These are phyloP conservation scores for Hypericum androsaemum DNA, from an alignment of 345 rosid genomes.

Conservation along the genomic window DNA sequence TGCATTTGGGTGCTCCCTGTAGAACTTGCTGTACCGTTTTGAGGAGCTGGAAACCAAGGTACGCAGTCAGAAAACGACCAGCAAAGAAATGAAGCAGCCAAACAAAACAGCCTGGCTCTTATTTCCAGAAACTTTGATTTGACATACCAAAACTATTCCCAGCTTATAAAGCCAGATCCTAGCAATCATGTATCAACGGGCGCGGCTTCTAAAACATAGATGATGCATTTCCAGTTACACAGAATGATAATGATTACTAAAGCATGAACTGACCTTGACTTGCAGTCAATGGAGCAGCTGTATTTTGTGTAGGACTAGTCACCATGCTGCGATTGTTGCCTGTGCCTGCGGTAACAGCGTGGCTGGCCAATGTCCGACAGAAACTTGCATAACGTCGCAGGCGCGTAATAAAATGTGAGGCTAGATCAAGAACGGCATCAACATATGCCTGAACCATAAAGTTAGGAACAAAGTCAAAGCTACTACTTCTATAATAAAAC, in stretches of 20 bases:
- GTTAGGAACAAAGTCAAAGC: conserved; percentile 13
- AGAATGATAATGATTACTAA: not conserved
- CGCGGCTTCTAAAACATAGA: too few relatives aligned
- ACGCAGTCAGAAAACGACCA: conserved; percentile 2
- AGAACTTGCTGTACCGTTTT: conserved; percentile 65
- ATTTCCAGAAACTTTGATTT: too few relatives aligned
- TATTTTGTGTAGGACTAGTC: conserved; percentile 78
- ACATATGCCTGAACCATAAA: conserved; percentile 73
- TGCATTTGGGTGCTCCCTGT: conserved; percentile 93
- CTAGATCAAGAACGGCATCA: conserved; percentile 96
- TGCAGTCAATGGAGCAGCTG: conserved; percentile 62
- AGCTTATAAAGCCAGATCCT: too few relatives aligned
- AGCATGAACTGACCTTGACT: conserved; percentile 59
- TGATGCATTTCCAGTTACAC: too few relatives aligned
- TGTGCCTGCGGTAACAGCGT: conserved; percentile 89
- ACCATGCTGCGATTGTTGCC: conserved; percentile 79
- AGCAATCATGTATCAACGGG: too few relatives aligned
- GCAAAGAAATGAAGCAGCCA: not conserved
- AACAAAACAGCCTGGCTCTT: not conserved
- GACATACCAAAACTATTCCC: too few relatives aligned
- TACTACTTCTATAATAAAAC: not conserved
- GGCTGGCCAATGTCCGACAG: conserved; percentile 95
- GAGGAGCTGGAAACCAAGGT: conserved; percentile 47
- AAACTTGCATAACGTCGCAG: conserved; percentile 97
- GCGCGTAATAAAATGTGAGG: conserved; percentile 96